Percentiles rank a stretch among this genome's conserved stretches.
Conservation (phyloP, 768 basidiomycete genomes). For the Russula emetica region DNA sequence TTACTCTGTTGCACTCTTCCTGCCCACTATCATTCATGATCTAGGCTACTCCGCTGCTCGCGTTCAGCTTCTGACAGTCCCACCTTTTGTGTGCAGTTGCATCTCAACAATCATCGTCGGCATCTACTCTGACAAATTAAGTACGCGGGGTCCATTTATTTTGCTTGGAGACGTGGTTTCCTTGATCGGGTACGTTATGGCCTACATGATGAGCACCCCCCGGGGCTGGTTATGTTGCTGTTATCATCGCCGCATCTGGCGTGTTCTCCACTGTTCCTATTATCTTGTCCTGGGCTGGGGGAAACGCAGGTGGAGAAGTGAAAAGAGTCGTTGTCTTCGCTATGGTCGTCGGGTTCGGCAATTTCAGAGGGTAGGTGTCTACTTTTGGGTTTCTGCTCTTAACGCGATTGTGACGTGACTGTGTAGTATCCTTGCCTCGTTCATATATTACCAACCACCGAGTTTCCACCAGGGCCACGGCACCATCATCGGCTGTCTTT, state of each 20-base stretch:
- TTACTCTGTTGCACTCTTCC: conserved; percentile 42
- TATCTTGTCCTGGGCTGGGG: conserved; percentile 50
- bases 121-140: conserved; percentile 36
- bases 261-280: conserved; percentile 50
- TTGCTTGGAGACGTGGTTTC: conserved; percentile 42
- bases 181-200: conserved; percentile 49
- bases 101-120: conserved; percentile 34
- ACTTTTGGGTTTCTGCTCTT: conserved; percentile 26
- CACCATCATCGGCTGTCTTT: conserved; percentile 38
- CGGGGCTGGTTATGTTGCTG: conserved; percentile 43
- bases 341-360: conserved; percentile 52
- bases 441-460: conserved; percentile 40
- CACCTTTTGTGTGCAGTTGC: conserved; percentile 36
- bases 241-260: conserved; percentile 49
- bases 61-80: conserved; percentile 40
- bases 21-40: conserved; percentile 35
- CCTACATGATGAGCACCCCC: conserved; percentile 38
- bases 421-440: conserved; percentile 42
- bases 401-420: background rate
- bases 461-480: conserved; percentile 39
- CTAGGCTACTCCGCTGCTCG: conserved; percentile 47
- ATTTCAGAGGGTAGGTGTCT: conserved; percentile 46
- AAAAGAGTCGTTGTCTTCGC: conserved; percentile 51
- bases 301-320: conserved; percentile 53
- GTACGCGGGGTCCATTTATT: conserved; percentile 48